phyloP scores from a whole-genome alignment of 345 rosid genomes.

The Pelargonium nanum region DNA sequence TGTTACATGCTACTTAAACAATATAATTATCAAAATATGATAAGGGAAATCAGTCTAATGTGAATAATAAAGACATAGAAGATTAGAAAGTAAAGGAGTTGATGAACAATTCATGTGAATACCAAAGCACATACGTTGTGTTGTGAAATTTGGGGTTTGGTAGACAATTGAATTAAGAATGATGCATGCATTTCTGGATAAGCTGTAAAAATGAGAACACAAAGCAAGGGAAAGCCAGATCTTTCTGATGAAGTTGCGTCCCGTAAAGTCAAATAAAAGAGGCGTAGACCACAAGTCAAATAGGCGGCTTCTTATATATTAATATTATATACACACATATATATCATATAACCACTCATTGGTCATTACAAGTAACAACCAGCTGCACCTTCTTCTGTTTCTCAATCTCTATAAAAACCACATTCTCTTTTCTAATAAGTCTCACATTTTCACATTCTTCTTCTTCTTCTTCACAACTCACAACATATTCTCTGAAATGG shows the following conservation, averaged over 20 bases:
- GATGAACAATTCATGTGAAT: neutral
- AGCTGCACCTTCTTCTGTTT: neutral
- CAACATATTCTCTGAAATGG: neutral
- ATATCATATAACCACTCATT: neutral
- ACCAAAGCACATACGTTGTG: neutral
- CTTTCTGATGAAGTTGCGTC: neutral
- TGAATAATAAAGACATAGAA: too few relatives aligned
- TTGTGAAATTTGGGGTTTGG: neutral
- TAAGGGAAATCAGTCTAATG: too few relatives aligned
- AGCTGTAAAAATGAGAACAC: too few relatives aligned
- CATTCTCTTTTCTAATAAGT: too few relatives aligned
- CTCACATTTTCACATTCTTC: too few relatives aligned
- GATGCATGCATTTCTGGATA: too few relatives aligned
- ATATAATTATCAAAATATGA: too few relatives aligned
- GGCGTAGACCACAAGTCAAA: conserved; percentile 8
- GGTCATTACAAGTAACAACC: neutral
- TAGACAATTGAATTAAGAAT: too few relatives aligned
- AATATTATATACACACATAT: neutral
- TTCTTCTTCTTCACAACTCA: neutral
- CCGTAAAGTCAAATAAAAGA: neutral
- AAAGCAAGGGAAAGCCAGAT: too few relatives aligned
- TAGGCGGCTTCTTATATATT: neutral
- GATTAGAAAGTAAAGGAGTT: too few relatives aligned
- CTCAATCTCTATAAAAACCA: neutral
- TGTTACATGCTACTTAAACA: too few relatives aligned